These are phyloP conservation scores for Cryphonectria parasitica DNA, from an alignment of 2,329 filamentous ascomycete genomes.

Conservation along the genomic window DNA sequence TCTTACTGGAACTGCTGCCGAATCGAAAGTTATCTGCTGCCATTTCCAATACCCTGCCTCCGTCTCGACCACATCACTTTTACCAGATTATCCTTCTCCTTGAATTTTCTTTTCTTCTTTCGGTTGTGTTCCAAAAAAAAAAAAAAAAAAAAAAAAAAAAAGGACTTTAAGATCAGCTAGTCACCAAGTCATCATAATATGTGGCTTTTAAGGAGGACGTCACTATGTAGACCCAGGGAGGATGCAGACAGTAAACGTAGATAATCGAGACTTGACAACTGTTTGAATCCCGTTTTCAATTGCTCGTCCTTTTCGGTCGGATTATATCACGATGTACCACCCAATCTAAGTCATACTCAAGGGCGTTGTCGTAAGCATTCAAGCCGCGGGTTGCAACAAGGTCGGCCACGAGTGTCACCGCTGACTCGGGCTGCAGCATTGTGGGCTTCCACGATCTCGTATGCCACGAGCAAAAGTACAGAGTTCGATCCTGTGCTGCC, in stretches of 20 bases:
- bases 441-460: no score
- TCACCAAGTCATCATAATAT: background rate
- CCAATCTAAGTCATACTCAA: no score
- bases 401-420: no score
- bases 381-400: no score
- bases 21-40: background rate
- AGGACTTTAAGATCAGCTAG: background rate
- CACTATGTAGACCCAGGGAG: background rate
- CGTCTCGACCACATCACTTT: background rate
- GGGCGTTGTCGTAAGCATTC: no score
- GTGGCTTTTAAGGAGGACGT: background rate
- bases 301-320: no score
- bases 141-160: no score
- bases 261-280: background rate
- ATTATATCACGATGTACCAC: no score
- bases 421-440: no score
- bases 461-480: no score
- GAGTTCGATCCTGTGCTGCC: no score
- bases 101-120: no score
- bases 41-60: background rate
- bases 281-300: background rate
- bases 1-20: background rate
- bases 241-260: background rate
- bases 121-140: accelerated
- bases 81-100: background rate